phyloP scores from a whole-genome alignment of 495 filamentous ascomycete genomes.

The Penicillium daleae region DNA sequence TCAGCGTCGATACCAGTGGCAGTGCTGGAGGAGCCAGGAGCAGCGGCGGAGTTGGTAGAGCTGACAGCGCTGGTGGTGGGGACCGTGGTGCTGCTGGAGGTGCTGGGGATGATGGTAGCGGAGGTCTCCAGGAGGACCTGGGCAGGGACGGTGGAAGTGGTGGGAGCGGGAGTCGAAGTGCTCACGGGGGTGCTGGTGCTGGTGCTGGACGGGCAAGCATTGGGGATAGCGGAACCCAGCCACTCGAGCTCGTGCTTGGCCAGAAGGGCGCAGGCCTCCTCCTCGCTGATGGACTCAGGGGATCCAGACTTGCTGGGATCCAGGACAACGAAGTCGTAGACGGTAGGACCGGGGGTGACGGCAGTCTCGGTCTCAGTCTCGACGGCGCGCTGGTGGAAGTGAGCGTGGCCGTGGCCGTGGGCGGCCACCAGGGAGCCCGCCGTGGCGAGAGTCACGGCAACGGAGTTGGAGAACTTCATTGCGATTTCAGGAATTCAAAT shows the following conservation, averaged over 20 bases:
- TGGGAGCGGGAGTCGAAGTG: slow-evolving; percentile 26
- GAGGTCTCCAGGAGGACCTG: slow-evolving; percentile 25
- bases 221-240: slow-evolving; percentile 36
- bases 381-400: slow-evolving; percentile 46
- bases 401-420: slow-evolving; percentile 48
- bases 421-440: slow-evolving; percentile 51
- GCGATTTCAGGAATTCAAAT: slow-evolving; percentile 19
- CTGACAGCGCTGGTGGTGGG: slow-evolving; percentile 25
- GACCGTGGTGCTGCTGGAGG: slow-evolving; percentile 14
- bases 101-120: slow-evolving; percentile 21
- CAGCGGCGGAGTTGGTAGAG: slow-evolving; percentile 13
- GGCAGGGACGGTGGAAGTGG: slow-evolving; percentile 24
- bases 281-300: slow-evolving; percentile 47
- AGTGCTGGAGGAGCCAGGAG: slow-evolving; percentile 37
- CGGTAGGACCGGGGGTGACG: slow-evolving; percentile 57
- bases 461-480: slow-evolving; percentile 51
- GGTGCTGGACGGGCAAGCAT: slow-evolving; percentile 37
- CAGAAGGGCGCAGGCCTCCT: slow-evolving; percentile 66
- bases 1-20: slow-evolving; percentile 64
- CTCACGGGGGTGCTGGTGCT: slow-evolving; percentile 23
- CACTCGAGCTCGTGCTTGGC: slow-evolving; percentile 53
- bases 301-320: slow-evolving; percentile 16
- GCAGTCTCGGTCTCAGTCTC: slow-evolving; percentile 43
- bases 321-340: slow-evolving; percentile 61
- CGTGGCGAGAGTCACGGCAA: slow-evolving; percentile 49